Evolutionary conservation across 2,329 filamentous ascomycete genomes (phyloP), one percentile per base, ranked within the genome.

Genomic region (Venturia pyrina): DNA sequence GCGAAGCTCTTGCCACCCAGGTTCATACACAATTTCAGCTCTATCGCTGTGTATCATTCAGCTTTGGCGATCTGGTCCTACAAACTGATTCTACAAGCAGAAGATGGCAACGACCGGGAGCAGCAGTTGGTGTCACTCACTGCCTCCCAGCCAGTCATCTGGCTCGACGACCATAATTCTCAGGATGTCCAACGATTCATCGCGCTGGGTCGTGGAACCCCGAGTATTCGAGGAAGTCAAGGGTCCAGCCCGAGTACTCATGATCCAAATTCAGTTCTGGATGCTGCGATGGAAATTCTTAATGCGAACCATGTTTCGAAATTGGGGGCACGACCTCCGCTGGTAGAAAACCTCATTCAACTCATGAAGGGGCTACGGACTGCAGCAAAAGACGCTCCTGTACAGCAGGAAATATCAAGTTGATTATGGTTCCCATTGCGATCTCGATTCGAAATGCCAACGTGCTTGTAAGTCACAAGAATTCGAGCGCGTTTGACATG

Each of bases 41-140:
- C 87, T 0, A 83, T 90, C 7, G 85, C 84, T 0, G 81, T 90
- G 0, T 89, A 90, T 71, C 88, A 90, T 71, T 87, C 86, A 4
- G 81, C 83, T 15, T 77, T 91, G 5, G 84, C 85, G 0, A 77
- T 91, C 50, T 91, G 89, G 89, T 83, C 83, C 0, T 89, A 88
- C 69, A 86, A 87, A 0, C 83, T 90, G 61, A 73, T 80, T 63
- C 76, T 75, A 17, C 75, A 75, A 48, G 70, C 69, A 4, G 44
- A 40, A 48, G 11, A 19, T 59, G 34, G 68, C 71, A 75, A 80
- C 82, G 17, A 72, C 73, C 69, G 77, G 69, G 72, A 72, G 70
- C 68, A 71, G 66, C 21, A 28, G 50, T 2, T 56, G 24, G 65
- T 68, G 24, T 62, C 72, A 44, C 72, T 69, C 40, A 72, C 68